Evolutionary conservation across 2,329 filamentous ascomycete species (phyloP).

Genomic region (Aspergillus bombycis): DNA sequence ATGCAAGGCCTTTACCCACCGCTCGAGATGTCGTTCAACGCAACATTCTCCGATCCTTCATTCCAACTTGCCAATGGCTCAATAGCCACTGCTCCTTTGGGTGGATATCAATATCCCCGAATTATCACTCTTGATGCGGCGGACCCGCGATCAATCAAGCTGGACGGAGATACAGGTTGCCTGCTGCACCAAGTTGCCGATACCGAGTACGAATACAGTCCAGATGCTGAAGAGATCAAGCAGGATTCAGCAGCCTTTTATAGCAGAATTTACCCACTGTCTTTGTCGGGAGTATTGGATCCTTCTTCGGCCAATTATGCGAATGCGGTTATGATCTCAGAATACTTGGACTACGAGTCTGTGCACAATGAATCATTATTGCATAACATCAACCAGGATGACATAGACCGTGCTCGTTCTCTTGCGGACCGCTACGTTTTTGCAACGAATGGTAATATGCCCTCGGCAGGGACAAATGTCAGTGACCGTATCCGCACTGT

Average conservation of each 20-base stretch:
- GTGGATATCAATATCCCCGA: conserved; percentile 61
- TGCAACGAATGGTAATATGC: conserved; percentile 51
- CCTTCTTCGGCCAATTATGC: conserved; percentile 49
- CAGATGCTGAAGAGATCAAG: conserved; percentile 45
- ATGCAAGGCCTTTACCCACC: conserved; percentile 66
- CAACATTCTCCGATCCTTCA: conserved; percentile 36
- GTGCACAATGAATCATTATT: conserved; percentile 54
- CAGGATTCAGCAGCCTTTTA: conserved; percentile 50
- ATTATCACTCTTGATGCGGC: conserved; percentile 48
- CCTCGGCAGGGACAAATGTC: conserved; percentile 26
- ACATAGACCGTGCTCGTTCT: conserved; percentile 43
- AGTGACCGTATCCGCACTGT: conserved; percentile 42
- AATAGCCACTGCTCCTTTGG: conserved; percentile 51
- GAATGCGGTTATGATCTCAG: conserved; percentile 58
- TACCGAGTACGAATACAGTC: conserved; percentile 45
- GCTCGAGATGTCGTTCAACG: conserved; percentile 36
- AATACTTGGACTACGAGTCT: conserved; percentile 59
- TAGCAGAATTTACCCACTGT: conserved; percentile 44
- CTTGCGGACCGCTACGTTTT: conserved; percentile 55
- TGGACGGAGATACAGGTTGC: conserved; percentile 55
- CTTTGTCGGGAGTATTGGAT: conserved; percentile 48
- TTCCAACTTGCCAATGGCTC: conserved; percentile 54
- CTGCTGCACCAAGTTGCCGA: conserved; percentile 40
- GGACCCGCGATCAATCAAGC: conserved; percentile 56
- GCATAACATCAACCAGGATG: conserved; percentile 31